phyloP scores from a whole-genome alignment of 257 asterid species.

The Solanum sejunctum region DNA sequence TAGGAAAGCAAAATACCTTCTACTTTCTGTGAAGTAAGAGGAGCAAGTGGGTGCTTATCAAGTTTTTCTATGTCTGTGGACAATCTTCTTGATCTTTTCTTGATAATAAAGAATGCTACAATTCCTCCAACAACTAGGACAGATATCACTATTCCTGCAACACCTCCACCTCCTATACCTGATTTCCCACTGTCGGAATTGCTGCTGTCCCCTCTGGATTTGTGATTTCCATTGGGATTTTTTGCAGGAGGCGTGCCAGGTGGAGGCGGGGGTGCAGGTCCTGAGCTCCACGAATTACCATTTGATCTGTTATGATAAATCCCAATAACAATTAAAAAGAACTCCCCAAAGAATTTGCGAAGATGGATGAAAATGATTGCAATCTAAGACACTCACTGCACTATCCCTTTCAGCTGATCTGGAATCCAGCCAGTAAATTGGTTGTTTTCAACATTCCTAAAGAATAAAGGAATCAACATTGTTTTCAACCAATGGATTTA shows the following conservation, averaged over 20 bases:
- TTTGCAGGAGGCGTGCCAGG: conserved; percentile 89
- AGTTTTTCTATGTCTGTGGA: conserved; percentile 57
- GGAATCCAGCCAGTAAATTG: conserved; percentile 92
- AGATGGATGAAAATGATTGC: background rate
- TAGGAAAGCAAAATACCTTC: conserved; percentile 27
- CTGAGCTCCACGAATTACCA: conserved; percentile 63
- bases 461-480: background rate
- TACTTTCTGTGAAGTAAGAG: conserved; percentile 50
- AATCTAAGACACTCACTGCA: conserved; percentile 33
- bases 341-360: background rate
- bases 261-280: conserved; percentile 94
- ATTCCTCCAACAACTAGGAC: conserved; percentile 71
- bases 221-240: conserved; percentile 36
- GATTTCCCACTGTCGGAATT: conserved; percentile 35
- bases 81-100: conserved; percentile 49
- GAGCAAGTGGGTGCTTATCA: conserved; percentile 53
- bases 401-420: conserved; percentile 54
- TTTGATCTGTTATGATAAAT: conserved; percentile 33
- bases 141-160: conserved; percentile 79
- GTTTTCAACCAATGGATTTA: background rate
- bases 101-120: conserved; percentile 54
- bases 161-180: conserved; percentile 78
- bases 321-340: background rate
- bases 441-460: conserved; percentile 82
- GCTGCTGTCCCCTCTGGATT: conserved; percentile 31